phyloP scores from a whole-genome alignment of 2,329 filamentous ascomycete species.

The Drechslerella dactyloides region DNA sequence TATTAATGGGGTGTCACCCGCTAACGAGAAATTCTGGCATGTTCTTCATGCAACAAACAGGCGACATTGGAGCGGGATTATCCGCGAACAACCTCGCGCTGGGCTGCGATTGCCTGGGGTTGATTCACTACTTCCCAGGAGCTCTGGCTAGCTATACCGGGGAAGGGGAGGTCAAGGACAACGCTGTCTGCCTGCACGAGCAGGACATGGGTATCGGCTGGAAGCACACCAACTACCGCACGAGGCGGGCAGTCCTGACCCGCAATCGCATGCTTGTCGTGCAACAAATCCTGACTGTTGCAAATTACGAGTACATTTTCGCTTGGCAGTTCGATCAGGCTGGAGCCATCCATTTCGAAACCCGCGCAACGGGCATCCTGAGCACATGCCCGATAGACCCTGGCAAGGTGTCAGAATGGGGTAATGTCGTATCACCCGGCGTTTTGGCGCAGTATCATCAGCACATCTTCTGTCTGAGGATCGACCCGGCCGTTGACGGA shows the following conservation, averaged over 20 bases:
- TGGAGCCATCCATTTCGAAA: conserved; percentile 70
- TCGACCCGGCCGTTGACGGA: conserved; percentile 69
- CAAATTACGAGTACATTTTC: conserved; percentile 76
- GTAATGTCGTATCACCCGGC: conserved; percentile 66
- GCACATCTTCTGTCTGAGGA: conserved; percentile 73
- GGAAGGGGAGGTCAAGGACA: conserved; percentile 66
- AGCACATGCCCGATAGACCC: conserved; percentile 72
- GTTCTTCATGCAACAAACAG: conserved; percentile 21
- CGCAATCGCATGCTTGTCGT: conserved; percentile 63
- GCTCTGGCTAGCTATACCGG: conserved; percentile 68
- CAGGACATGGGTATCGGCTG: conserved; percentile 73
- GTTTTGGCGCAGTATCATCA: conserved; percentile 73
- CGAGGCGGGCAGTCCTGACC: conserved; percentile 68
- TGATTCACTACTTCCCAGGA: conserved; percentile 69
- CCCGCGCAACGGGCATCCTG: conserved; percentile 71
- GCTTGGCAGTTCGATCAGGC: conserved; percentile 76
- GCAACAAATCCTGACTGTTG: conserved; percentile 59
- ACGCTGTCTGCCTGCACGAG: conserved; percentile 73
- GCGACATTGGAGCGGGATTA: conserved; percentile 66
- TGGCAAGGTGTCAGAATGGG: conserved; percentile 69
- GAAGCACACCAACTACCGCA: conserved; percentile 76
- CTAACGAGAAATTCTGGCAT: background rate
- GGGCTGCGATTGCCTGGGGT: conserved; percentile 73
- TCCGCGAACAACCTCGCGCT: conserved; percentile 72
- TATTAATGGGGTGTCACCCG: background rate